phyloP scores from a whole-genome alignment of 352 stramenopile genomes.

The Phytophthora colocasiae region DNA sequence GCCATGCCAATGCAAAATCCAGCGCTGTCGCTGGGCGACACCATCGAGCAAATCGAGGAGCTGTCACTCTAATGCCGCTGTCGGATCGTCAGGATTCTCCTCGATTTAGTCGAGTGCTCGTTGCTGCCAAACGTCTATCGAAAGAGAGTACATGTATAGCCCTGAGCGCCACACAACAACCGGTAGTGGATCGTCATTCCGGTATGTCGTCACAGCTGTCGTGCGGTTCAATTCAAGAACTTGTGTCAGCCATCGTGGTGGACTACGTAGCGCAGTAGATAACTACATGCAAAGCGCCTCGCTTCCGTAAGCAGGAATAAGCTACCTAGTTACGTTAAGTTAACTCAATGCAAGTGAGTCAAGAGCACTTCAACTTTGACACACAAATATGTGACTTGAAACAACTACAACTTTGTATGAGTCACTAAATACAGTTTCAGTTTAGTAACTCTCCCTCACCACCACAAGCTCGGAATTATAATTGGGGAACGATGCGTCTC shows the following conservation, averaged over 20 bases:
- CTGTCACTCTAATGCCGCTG: conserved; percentile 3
- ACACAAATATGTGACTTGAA: conserved; percentile 4
- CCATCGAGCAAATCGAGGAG: conserved; percentile 13
- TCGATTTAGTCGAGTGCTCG: conserved; percentile 17
- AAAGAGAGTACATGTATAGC: background rate
- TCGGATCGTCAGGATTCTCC: conserved; percentile 15
- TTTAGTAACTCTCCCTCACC: background rate
- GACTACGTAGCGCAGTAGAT: conserved; percentile 1
- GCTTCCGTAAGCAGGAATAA: background rate
- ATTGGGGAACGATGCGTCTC: conserved; percentile 6
- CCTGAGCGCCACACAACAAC: conserved; percentile 7
- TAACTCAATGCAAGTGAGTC: background rate
- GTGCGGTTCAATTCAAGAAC: conserved; percentile 14
- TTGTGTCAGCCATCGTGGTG: background rate
- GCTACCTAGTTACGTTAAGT: background rate
- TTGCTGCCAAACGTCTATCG: conserved; percentile 13
- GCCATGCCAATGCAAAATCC: conserved; percentile 4
- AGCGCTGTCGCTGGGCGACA: conserved; percentile 7
- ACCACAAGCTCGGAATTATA: conserved; percentile 11
- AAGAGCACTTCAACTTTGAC: conserved; percentile 27
- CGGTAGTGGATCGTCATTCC: conserved; percentile 5
- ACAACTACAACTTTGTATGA: conserved; percentile 6
- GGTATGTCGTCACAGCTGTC: conserved; percentile 10
- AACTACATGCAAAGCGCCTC: background rate
- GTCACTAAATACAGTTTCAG: too few relatives aligned